A percentile compares a stretch with the other conserved stretches of the same genome.
phyloP scores from a whole-genome alignment of 148 eudicot species.

The Bassia scoparia region DNA sequence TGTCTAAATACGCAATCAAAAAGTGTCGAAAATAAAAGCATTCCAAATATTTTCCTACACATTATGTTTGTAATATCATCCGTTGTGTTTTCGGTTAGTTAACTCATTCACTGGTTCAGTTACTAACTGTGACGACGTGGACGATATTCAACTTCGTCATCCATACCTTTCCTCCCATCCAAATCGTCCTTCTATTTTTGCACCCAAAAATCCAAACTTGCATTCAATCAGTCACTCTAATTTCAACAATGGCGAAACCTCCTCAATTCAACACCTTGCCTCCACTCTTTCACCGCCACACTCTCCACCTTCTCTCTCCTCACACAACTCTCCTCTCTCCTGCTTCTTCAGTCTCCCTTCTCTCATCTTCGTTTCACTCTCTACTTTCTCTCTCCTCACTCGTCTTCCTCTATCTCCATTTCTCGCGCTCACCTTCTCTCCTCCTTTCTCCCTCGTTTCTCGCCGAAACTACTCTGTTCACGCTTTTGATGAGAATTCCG shows the following conservation, averaged over 20 bases:
- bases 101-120: too few relatives aligned
- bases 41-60: too few relatives aligned
- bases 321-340: conserved; percentile 13
- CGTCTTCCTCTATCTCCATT: conserved; percentile 18
- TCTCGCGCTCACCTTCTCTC: conserved; percentile 3
- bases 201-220: neutral
- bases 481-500: conserved; percentile 24
- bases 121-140: neutral
- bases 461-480: conserved; percentile 25
- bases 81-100: too few relatives aligned
- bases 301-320: conserved; percentile 21
- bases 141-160: neutral
- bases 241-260: conserved; percentile 38
- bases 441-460: neutral
- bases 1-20: too few relatives aligned
- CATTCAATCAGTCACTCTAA: neutral
- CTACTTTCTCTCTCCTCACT: neutral
- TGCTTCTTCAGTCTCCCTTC: conserved; percentile 7
- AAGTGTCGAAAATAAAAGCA: too few relatives aligned
- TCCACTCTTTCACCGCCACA: conserved; percentile 32
- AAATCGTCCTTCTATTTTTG: too few relatives aligned
- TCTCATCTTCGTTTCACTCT: neutral
- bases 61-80: too few relatives aligned
- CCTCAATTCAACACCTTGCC: conserved; percentile 25
- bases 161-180: neutral